Evolutionary conservation across 352 stramenopile genomes (phyloP), one percentile per base, ranked within the genome.

Genomic region (Thraustochytrium striatum): DNA sequence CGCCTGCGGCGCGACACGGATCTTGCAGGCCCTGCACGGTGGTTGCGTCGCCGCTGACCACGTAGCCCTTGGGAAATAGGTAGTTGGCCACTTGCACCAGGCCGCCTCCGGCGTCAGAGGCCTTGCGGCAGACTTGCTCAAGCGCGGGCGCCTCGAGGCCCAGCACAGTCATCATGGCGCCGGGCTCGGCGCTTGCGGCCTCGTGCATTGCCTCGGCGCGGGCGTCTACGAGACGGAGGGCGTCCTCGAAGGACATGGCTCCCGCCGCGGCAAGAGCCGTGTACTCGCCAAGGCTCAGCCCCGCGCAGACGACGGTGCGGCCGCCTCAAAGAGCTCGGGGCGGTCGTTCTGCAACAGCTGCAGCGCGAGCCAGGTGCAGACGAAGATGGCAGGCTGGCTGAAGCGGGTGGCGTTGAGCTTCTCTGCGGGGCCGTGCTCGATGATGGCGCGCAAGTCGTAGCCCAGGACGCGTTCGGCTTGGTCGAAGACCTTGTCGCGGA

Each of bases 231-330:
- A 72, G 44, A 2, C 41, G 30, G 9, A 82, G 38, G 19, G 35
- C 75, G 7, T 72, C 61, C 2, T 53, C 50, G 25, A 82, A 44
- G 13, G 59, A 61, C 11, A 82, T 43, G 41, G 79, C 53, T 41
- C 75, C 75, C 0, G 75, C 61, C 13, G 70, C 70, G 5, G 75
- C 32, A 11, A 82, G 75, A 3, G 75, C 75, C 21, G 61, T 79
- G 50, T 82, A 82, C 57, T 82, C 75, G 41, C 75, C 75, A 16
- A 82, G 62, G 5, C 61, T 79, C 30, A 82, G 59, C 19, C 75
- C 75, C 3, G 75, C 75, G 33, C 7, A 39, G 7, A 33, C 38
- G 1, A 43, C 0, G 16, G 21, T 2, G 32, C 2, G 25, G 5
- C 16, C 11, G 8, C 3, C 2, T 39, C n/a, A 7, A 82, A 61